Evolutionary conservation across 1,139 yeast genomes (phyloP), one percentile per base, ranked within the genome.

Genomic region (Debaryomyces sp.): DNA sequence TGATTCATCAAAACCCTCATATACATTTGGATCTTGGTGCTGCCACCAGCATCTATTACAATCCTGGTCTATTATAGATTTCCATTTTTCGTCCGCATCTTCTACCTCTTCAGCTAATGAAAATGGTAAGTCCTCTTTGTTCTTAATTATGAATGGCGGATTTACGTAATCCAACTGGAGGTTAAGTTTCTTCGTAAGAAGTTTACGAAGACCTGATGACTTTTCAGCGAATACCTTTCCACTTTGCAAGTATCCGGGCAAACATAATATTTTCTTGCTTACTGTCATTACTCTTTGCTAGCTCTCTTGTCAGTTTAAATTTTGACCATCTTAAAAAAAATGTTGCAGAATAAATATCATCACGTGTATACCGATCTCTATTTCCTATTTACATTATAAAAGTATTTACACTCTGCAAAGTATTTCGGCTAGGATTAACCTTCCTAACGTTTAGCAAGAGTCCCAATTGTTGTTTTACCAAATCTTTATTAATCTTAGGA

Each of bases 221-320:
- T 90, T 90, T 53, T 83, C 85, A 15, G 94, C 86, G 61, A 91
- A 85, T 10, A 85, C 73, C 39, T 82, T 77, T 6, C 89, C 96
- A 56, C 82, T 87, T 70, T 90, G 96, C 34, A 75, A 60, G 53
- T 63, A 75, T 1, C 80, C 82, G 29, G 79, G 79, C 22, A 77
- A 63, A 44, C 75, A 71, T 30, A 72, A 64, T 17, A 72, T 52
- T 44, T 60, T 63, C 43, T 51, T 53, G 5, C 47, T 32, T 37
- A 13, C 44, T 32, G 43, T 29, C 44, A 33, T 39, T 32, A 33
- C 17, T 39, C 17, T 13, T 13, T 30, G n/a, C 5, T 35, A 21
- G 9, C 13, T 12, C 3, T 32, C 26, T 21, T 32, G 9, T 15
- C 35, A 13, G 9, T 15, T 15, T 15, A 32, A 9, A 15, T 15